A percentile compares a stretch with the other conserved stretches of the same genome.
These are phyloP conservation scores for Cutaneotrichosporon spelunceum DNA, from an alignment of 1,284 basidiomycete genomes.

Conservation along the genomic window DNA sequence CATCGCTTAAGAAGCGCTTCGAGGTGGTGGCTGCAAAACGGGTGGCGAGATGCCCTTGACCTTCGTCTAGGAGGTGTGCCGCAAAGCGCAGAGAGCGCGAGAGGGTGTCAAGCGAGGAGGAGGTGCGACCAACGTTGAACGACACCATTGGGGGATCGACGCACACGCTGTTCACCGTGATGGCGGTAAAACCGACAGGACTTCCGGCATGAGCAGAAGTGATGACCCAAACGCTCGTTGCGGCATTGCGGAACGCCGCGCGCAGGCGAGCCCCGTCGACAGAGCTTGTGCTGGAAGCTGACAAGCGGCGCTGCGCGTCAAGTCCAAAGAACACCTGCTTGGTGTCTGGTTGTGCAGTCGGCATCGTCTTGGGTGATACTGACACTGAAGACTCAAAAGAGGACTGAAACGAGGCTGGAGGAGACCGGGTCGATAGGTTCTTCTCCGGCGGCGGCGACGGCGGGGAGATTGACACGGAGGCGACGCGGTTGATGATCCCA, in stretches of 20 bases:
- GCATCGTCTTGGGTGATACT: background rate
- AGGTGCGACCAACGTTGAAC: conserved; percentile 21
- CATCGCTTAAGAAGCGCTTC: conserved; percentile 15
- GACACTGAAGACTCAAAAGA: background rate
- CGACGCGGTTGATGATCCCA: conserved; percentile 18
- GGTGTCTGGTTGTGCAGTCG: background rate
- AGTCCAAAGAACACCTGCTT: background rate
- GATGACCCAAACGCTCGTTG: conserved; percentile 20
- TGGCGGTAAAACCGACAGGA: conserved; percentile 22
- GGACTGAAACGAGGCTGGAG: background rate
- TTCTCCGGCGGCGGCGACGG: conserved; percentile 1
- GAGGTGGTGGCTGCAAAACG: conserved; percentile 12
- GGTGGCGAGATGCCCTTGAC: conserved; percentile 8
- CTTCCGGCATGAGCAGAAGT: conserved; percentile 13
- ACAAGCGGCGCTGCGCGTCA: background rate
- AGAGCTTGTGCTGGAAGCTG: background rate
- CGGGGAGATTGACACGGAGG: background rate
- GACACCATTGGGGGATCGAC: conserved; percentile 23
- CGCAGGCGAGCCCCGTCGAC: conserved; percentile 10
- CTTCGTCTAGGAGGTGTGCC: conserved; percentile 17
- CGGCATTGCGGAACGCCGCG: conserved; percentile 15
- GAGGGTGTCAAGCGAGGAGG: conserved; percentile 11
- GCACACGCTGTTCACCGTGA: conserved; percentile 21
- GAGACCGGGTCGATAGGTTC: background rate
- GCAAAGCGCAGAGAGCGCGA: conserved; percentile 19